Evolutionary conservation across 805 yeast genomes (phyloP).

Genomic region (Phaffomyces antillensis): DNA sequence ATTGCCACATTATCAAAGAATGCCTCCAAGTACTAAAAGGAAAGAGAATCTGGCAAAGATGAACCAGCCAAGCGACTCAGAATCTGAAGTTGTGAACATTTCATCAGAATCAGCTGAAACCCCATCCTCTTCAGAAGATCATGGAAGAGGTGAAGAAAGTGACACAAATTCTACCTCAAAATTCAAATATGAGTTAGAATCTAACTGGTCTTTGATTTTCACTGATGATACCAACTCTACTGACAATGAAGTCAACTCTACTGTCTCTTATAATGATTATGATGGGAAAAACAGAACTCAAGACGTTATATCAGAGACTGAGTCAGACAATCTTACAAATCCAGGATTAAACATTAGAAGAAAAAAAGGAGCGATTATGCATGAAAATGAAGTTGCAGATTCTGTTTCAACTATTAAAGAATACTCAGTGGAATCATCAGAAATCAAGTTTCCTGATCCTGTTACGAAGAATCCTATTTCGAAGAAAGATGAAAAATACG

Average conservation of each 20-base stretch:
- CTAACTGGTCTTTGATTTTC: slow-evolving; percentile 24
- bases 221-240: slow-evolving; percentile 24
- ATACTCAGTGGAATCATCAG: slow-evolving; percentile 1
- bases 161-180: slow-evolving; percentile 6
- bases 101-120: neutral
- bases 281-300: slow-evolving; percentile 7
- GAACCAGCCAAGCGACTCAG: neutral
- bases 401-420: slow-evolving; percentile 10
- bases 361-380: neutral
- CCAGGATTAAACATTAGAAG: neutral
- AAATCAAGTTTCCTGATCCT: slow-evolving; percentile 11
- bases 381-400: neutral
- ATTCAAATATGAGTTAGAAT: slow-evolving; percentile 16
- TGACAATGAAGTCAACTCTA: slow-evolving; percentile 21
- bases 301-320: slow-evolving; percentile 15
- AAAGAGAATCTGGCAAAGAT: too few species aligned
- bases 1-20: neutral
- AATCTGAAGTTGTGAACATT: neutral
- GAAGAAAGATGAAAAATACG: neutral
- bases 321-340: slow-evolving; percentile 7
- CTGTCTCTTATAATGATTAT: slow-evolving; percentile 15
- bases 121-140: slow-evolving; percentile 1
- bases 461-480: neutral
- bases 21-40: neutral
- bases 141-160: neutral